Evolutionary conservation across 495 filamentous ascomycete genomes (phyloP), one percentile per base, ranked within the genome.

Genomic region (Annulohypoxylon nitens): DNA sequence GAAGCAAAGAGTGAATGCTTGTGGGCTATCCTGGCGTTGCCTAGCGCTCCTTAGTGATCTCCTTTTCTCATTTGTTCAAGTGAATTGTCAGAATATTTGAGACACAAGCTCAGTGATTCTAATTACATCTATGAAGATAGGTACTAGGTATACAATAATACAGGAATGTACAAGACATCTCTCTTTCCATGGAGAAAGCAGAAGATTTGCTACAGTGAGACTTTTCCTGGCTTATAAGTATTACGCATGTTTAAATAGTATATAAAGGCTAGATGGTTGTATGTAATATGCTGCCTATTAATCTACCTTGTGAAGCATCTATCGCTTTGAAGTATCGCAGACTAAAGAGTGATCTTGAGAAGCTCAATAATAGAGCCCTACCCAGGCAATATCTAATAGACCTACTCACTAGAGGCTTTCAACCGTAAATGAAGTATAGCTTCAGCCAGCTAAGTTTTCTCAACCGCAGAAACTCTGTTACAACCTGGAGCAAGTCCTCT

Each of bases 171-270:
- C 26, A 51, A 71, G 64, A 75, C 59, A 75, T 60, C 55, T 61
- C 43, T 68, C 59, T 64, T 60, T 18, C 1, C 48, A 12, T 16
- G 25, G 50, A 68, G 61, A 70, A 75, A 74, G 64, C 37, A 41
- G 26, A 18, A 41, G 26, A 14, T 61, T 68, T 64, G 20, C 10
- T 23, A 51, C 45, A 47, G 33, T n/a, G 39, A 12, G 6, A 69
- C 26, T 4, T 18, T 20, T 18, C 25, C 26, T 18, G 2, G 12
- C 7, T 25, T 16, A 53, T 36, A 54, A 11, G 7, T 30, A 12
- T 26, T 9, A 30, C 10, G 58, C 34, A 23, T 14, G 57, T 14
- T 43, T 2, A 51, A 36, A 18, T 37, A 0, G 34, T 69, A 74
- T 74, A 74, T 74, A 74, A 61, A 37, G 10, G 36, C 12, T 48